Evolutionary conservation across 371 early-diverging fungal species (phyloP).

Genomic region (Batkoa obscura): DNA sequence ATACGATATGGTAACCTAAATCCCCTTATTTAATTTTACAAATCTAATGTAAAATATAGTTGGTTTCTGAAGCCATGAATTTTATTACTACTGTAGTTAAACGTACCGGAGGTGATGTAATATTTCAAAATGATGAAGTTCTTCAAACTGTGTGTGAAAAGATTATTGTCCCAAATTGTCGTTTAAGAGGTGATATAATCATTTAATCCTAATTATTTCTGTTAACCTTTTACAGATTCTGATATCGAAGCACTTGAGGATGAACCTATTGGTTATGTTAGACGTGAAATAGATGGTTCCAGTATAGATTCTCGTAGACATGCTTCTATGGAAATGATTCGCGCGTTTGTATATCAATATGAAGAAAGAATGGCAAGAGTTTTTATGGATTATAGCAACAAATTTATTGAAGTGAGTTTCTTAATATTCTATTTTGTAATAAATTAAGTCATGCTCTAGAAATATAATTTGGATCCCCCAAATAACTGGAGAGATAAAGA

Average conservation of each 20-base stretch:
- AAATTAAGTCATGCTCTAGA: neutral
- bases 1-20: constrained; percentile 48
- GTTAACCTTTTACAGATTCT: constrained; percentile 20
- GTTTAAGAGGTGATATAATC: constrained; percentile 58
- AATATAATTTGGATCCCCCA: constrained; percentile 29
- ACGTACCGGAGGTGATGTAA: constrained; percentile 35
- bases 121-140: constrained; percentile 48
- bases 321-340: constrained; percentile 79
- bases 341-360: constrained; percentile 76
- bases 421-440: neutral
- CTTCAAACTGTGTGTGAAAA: constrained; percentile 68
- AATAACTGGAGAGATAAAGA: constrained; percentile 92
- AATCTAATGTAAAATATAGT: constrained; percentile 15
- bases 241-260: constrained; percentile 94
- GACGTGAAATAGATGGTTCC: constrained; percentile 83
- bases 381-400: constrained; percentile 49
- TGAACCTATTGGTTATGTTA: constrained; percentile 84
- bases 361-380: constrained; percentile 62
- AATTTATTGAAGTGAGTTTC: constrained; percentile 34
- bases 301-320: constrained; percentile 83
- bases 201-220: neutral
- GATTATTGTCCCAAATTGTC: constrained; percentile 84
- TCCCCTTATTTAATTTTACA: neutral
- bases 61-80: constrained; percentile 72
- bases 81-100: constrained; percentile 79